Percentiles rank a stretch among this genome's conserved stretches.
Evolutionary conservation across 768 basidiomycete species (phyloP).

Genomic region (Neoboletus brunneissimus): DNA sequence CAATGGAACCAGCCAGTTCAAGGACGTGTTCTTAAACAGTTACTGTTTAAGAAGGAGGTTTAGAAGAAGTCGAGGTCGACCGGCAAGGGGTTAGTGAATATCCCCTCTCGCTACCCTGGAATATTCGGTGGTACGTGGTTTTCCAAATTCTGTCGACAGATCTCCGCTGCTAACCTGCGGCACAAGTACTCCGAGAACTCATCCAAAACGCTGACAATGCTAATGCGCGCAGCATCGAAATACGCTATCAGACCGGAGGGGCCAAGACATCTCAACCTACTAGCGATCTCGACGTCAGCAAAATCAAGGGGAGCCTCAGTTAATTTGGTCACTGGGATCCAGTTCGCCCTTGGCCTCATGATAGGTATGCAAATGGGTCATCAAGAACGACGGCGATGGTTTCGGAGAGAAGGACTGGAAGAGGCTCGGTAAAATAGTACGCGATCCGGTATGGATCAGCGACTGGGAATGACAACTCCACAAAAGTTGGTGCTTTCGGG

Average conservation of each 20-base stretch:
- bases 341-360: too few species aligned
- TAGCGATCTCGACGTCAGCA: not conserved
- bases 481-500: too few species aligned
- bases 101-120: too few species aligned
- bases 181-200: conserved; percentile 43
- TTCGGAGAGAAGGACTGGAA: conserved; percentile 7
- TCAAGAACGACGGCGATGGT: too few species aligned
- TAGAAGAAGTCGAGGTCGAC: conserved; percentile 3
- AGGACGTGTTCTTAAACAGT: too few species aligned
- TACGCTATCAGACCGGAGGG: conserved; percentile 34
- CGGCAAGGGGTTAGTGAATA: too few species aligned
- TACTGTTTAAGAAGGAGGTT: too few species aligned
- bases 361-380: too few species aligned
- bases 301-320: not conserved
- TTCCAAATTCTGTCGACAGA: not conserved
- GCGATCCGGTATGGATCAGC: not conserved
- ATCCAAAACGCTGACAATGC: conserved; percentile 38
- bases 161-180: not conserved
- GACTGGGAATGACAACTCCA: too few species aligned
- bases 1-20: too few species aligned
- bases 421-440: not conserved
- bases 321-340: not conserved
- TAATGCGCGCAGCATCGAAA: conserved; percentile 32
- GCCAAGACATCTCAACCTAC: too few species aligned
- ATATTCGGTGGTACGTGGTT: not conserved